Conservation (phyloP, 2,329 filamentous ascomycete genomes). For the Arachnomyces sp. region DNA sequence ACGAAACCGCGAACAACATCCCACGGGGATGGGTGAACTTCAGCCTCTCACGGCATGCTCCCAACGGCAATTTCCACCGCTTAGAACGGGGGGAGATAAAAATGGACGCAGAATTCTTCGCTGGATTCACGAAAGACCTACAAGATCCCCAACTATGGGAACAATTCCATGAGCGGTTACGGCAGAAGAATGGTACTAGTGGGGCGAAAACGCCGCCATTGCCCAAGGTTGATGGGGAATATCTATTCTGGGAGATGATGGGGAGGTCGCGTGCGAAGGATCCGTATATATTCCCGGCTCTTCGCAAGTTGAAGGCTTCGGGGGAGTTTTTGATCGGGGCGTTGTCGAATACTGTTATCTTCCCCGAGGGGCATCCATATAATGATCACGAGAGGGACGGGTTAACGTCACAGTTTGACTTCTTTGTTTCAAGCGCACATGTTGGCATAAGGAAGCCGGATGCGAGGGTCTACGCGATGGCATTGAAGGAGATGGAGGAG, state of each 20-base stretch:
- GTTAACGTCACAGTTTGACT: slow-evolving; percentile 64
- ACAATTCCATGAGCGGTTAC: slow-evolving; percentile 41
- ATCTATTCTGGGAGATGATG: slow-evolving; percentile 92
- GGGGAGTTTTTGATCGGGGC: slow-evolving; percentile 67
- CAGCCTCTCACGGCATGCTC: slow-evolving; percentile 70
- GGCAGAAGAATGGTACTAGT: slow-evolving; percentile 17
- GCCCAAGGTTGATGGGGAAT: slow-evolving; percentile 66
- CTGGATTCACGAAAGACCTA: slow-evolving; percentile 66
- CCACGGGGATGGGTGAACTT: slow-evolving; percentile 87
- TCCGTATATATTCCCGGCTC: slow-evolving; percentile 79
- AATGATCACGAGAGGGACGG: slow-evolving; percentile 50
- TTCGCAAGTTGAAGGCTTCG: slow-evolving; percentile 58
- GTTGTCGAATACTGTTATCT: slow-evolving; percentile 82
- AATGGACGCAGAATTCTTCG: slow-evolving; percentile 67
- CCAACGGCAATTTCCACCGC: slow-evolving; percentile 76
- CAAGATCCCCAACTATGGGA: slow-evolving; percentile 59
- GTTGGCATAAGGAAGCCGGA: slow-evolving; percentile 84
- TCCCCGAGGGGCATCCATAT: slow-evolving; percentile 65
- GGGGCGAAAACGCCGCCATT: slow-evolving; percentile 47
- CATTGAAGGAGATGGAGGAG: slow-evolving; percentile 58
- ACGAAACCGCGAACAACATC: slow-evolving; percentile 67
- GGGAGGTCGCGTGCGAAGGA: slow-evolving; percentile 59
- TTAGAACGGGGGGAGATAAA: slow-evolving; percentile 77
- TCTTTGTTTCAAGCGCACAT: slow-evolving; percentile 81
- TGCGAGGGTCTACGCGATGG: slow-evolving; percentile 66